phyloP scores from a whole-genome alignment of 2,329 filamentous ascomycete species.

The Tolypocladium capitatum region DNA sequence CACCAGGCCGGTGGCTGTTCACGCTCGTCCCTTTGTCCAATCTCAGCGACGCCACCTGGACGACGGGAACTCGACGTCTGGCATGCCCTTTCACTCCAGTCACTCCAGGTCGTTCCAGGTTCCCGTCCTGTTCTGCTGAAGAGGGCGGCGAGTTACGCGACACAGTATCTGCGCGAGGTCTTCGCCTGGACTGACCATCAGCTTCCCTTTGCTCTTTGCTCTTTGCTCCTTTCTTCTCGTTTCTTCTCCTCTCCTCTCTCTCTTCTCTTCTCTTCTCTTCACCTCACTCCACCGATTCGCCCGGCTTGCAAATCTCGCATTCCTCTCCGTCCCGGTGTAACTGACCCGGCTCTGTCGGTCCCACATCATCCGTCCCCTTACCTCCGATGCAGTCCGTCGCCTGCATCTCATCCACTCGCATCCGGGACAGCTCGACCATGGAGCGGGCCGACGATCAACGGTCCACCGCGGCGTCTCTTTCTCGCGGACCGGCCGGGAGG shows the following conservation, averaged over 20 bases:
- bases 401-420: not conserved
- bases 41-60: not conserved
- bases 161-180: not conserved
- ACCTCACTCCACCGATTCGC: not conserved
- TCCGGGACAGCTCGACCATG: not conserved
- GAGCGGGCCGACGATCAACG: not conserved
- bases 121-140: not conserved
- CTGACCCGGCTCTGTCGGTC: not conserved
- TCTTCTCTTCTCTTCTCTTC: not conserved
- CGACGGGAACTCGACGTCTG: not conserved
- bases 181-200: not conserved
- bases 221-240: not conserved
- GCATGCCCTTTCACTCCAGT: too few relatives aligned
- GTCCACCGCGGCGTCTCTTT: not conserved
- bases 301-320: not conserved
- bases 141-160: too few relatives aligned
- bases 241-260: too few relatives aligned
- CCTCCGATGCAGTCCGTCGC: not conserved
- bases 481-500: constrained; percentile 4
- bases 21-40: not conserved
- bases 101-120: too few relatives aligned
- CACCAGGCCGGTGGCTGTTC: not conserved
- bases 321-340: not conserved
- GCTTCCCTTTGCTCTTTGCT: not conserved
- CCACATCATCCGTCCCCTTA: not conserved